These are phyloP conservation scores for Candida vartiovaarae DNA, from an alignment of 805 yeast species.

Conservation along the genomic window DNA sequence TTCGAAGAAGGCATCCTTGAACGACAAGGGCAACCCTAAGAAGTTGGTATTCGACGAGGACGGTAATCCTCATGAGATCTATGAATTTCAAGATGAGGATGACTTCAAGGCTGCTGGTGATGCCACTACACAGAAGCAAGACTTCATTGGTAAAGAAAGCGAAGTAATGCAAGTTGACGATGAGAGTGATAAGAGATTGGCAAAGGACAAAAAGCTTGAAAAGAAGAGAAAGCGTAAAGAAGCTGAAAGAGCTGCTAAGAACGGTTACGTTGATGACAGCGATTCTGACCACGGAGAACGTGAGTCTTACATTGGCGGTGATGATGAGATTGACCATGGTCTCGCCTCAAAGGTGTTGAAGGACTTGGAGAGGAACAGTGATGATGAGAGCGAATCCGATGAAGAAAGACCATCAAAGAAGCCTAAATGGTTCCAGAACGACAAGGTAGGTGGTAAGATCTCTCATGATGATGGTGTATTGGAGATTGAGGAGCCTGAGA, in stretches of 20 bases:
- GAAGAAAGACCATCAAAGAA: constrained; percentile 25
- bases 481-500: constrained; percentile 83
- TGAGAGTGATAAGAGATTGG: constrained; percentile 67
- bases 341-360: constrained; percentile 27
- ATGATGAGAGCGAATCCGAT: constrained; percentile 18
- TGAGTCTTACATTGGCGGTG: constrained; percentile 16
- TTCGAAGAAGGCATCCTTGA: constrained; percentile 68
- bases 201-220: constrained; percentile 71
- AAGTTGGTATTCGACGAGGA: constrained; percentile 90
- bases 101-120: constrained; percentile 70
- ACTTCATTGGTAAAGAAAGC: constrained; percentile 60
- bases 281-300: constrained; percentile 18
- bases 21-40: constrained; percentile 59
- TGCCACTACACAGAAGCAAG: constrained; percentile 58
- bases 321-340: constrained; percentile 34
- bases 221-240: constrained; percentile 88
- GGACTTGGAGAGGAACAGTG: constrained; percentile 23
- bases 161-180: constrained; percentile 68
- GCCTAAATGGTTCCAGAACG: constrained; percentile 32
- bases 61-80: constrained; percentile 85
- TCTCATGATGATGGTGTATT: constrained; percentile 28
- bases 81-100: constrained; percentile 85
- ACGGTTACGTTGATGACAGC: constrained; percentile 14
- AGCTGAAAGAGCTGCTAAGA: constrained; percentile 44
- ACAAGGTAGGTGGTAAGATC: constrained; percentile 25